Conservation (phyloP, 805 yeast genomes). For the Candida railenensis region DNA sequence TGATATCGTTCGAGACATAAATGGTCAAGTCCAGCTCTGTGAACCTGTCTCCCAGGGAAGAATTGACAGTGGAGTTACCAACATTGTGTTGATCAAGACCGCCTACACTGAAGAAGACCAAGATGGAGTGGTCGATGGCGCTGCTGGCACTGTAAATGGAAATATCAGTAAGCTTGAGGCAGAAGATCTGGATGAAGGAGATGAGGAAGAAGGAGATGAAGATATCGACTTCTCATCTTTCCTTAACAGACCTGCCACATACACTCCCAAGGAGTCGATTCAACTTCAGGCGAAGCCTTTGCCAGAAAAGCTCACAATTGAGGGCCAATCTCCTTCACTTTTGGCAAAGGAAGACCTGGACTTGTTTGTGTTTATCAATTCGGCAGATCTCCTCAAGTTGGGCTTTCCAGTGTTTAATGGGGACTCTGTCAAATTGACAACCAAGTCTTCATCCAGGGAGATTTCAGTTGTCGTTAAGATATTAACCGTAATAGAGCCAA, state of each 20-base stretch:
- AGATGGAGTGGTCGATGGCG: background rate
- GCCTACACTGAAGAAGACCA: slow-evolving; percentile 9
- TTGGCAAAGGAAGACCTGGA: slow-evolving; percentile 36
- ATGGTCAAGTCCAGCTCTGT: slow-evolving; percentile 56
- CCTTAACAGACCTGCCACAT: slow-evolving; percentile 26
- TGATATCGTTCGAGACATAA: slow-evolving; percentile 40
- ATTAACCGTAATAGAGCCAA: slow-evolving; percentile 67
- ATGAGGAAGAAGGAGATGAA: slow-evolving; percentile 8
- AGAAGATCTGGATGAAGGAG: slow-evolving; percentile 4
- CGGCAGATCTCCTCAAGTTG: slow-evolving; percentile 47
- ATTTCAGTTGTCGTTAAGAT: slow-evolving; percentile 36
- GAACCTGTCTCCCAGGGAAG: slow-evolving; percentile 77
- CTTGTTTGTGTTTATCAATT: slow-evolving; percentile 40
- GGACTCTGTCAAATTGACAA: slow-evolving; percentile 48
- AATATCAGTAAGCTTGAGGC: slow-evolving; percentile 5
- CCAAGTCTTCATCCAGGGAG: slow-evolving; percentile 9
- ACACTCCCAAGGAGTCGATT: background rate
- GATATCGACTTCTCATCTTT: slow-evolving; percentile 25
- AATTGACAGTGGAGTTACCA: slow-evolving; percentile 40
- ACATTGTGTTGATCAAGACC: slow-evolving; percentile 51
- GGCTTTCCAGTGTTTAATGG: slow-evolving; percentile 68
- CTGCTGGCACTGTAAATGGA: background rate
- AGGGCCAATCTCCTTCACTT: slow-evolving; percentile 16
- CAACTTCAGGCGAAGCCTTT: slow-evolving; percentile 23
- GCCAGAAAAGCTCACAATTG: slow-evolving; percentile 24